These are phyloP conservation scores for Acanthamoeba rhysodes DNA, from an alignment of 208 protist species.

Conservation along the genomic window DNA sequence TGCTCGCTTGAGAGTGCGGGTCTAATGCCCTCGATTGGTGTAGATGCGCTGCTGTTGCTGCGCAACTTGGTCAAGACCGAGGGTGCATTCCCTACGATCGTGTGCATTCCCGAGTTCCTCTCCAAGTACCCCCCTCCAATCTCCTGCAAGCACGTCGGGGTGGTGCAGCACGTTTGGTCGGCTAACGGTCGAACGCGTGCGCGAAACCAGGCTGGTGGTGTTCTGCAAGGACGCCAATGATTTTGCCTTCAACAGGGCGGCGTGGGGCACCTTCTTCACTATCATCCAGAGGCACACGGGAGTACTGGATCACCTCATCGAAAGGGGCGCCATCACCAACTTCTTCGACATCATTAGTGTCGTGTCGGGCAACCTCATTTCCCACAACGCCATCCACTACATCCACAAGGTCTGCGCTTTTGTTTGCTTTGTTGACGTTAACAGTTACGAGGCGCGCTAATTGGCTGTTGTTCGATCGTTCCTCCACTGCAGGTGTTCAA, in stretches of 20 bases:
- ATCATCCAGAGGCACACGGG: conserved; percentile 34
- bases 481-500: not conserved
- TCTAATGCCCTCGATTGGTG: not conserved
- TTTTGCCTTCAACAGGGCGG: conserved; percentile 49
- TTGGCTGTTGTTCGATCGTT: not conserved
- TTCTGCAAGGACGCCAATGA: conserved; percentile 46
- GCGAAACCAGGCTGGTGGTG: not conserved
- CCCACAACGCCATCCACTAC: conserved; percentile 64
- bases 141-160: no score
- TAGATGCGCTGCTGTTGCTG: conserved; percentile 18
- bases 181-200: not conserved
- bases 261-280: conserved; percentile 62
- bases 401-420: conserved; percentile 40
- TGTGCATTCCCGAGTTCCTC: conserved; percentile 14
- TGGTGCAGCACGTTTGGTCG: not conserved
- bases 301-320: conserved; percentile 56
- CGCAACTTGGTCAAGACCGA: conserved; percentile 32
- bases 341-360: conserved; percentile 67
- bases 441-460: not conserved
- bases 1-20: not conserved
- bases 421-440: not conserved
- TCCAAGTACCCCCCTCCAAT: not conserved
- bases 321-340: conserved; percentile 3
- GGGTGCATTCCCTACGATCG: not conserved
- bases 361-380: conserved; percentile 61